phyloP scores from a whole-genome alignment of 352 stramenopile species.

The Globisporangium solare region DNA sequence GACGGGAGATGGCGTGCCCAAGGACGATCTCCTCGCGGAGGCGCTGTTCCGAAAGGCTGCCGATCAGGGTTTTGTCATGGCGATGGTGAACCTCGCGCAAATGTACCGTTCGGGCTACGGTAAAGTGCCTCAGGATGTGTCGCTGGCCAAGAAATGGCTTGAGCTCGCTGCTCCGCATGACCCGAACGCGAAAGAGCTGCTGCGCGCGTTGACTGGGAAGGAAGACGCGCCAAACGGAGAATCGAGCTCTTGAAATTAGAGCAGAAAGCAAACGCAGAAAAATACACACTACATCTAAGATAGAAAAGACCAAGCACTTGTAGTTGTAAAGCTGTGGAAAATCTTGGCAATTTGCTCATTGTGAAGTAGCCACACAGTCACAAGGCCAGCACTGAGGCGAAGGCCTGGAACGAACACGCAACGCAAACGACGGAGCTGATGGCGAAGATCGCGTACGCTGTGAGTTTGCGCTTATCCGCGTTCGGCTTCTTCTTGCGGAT shows the following conservation, averaged over 20 bases:
- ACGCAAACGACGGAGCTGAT: slow-evolving; percentile 65
- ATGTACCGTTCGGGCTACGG: slow-evolving; percentile 78
- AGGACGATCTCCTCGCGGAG: slow-evolving; percentile 61
- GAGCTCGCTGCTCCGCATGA: slow-evolving; percentile 70
- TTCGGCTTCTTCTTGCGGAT: slow-evolving; percentile 73
- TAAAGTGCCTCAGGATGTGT: slow-evolving; percentile 56
- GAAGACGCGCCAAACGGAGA: slow-evolving; percentile 1
- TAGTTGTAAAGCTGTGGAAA: too few relatives aligned
- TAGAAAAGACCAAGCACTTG: too few relatives aligned
- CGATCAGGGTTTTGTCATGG: slow-evolving; percentile 81
- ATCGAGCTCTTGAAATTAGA: too few relatives aligned
- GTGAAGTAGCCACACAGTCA: too few relatives aligned
- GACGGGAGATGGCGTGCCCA: slow-evolving; percentile 52
- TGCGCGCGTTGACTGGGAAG: slow-evolving; percentile 31
- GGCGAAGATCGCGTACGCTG: slow-evolving; percentile 75
- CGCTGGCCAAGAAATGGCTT: slow-evolving; percentile 69
- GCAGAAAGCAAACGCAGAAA: too few relatives aligned
- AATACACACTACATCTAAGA: too few relatives aligned
- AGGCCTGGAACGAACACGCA: slow-evolving; percentile 68
- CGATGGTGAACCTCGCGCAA: slow-evolving; percentile 84
- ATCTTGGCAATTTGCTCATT: too few relatives aligned
- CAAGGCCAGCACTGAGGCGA: slow-evolving; percentile 1
- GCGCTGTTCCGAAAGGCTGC: slow-evolving; percentile 68
- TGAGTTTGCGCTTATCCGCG: slow-evolving; percentile 59
- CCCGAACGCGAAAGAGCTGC: slow-evolving; percentile 69